Evolutionary conservation across 495 filamentous ascomycete species (phyloP).

Genomic region (Daldinia decipiens): DNA sequence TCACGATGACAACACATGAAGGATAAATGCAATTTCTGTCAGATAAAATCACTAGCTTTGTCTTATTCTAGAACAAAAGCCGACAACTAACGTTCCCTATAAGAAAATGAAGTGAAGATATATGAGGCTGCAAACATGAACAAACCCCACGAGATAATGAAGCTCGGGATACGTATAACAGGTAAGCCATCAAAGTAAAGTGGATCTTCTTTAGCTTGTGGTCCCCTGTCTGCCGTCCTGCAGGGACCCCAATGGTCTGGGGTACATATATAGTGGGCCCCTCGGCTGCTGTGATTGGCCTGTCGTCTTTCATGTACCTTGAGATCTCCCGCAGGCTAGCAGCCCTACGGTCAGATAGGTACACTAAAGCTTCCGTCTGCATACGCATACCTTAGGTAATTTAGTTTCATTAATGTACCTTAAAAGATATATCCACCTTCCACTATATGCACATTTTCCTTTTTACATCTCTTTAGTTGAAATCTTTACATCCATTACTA

Average conservation of each 20-base stretch:
- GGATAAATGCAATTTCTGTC: not conserved
- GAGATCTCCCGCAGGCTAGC: not conserved
- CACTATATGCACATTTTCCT: not conserved
- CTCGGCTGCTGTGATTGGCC: not conserved
- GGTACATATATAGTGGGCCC: not conserved
- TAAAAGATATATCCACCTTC: not conserved
- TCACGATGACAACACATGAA: not conserved
- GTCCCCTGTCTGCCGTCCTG: slow-evolving; percentile 2
- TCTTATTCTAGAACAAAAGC: not conserved
- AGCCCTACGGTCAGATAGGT: not conserved
- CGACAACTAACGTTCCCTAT: not conserved
- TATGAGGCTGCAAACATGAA: not conserved
- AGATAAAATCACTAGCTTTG: not conserved
- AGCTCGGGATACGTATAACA: not conserved
- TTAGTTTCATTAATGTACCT: not conserved
- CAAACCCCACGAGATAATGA: not conserved
- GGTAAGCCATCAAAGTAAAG: slow-evolving; percentile 18
- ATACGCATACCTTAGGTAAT: not conserved
- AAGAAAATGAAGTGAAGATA: not conserved
- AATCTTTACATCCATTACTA: not conserved
- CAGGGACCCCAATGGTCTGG: slow-evolving; percentile 1
- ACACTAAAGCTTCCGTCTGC: slow-evolving; percentile 1
- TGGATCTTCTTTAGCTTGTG: slow-evolving; percentile 1
- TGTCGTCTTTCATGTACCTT: not conserved
- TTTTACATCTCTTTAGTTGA: not conserved